These are phyloP conservation scores for Amauroascus niger DNA, from an alignment of 2,329 filamentous ascomycete species.

Conservation along the genomic window DNA sequence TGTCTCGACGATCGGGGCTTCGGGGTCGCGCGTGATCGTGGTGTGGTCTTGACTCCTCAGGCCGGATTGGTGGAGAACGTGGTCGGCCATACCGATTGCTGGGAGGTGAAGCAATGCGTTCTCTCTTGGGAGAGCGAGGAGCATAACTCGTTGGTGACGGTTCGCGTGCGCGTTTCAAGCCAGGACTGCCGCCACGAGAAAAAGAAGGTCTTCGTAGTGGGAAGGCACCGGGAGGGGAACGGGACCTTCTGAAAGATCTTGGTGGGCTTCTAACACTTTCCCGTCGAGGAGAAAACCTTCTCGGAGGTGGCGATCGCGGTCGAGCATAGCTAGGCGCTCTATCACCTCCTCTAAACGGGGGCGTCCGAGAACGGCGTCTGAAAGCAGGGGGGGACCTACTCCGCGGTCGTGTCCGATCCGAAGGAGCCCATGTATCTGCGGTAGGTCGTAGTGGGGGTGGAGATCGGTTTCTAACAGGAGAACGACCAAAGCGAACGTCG, in stretches of 20 bases:
- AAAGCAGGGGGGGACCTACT: conserved; percentile 36
- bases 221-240: conserved; percentile 29
- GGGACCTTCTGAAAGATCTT: conserved; percentile 29
- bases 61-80: conserved; percentile 38
- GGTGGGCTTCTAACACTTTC: conserved; percentile 34
- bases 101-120: conserved; percentile 25
- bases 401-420: conserved; percentile 28
- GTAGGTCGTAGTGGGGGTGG: conserved; percentile 24
- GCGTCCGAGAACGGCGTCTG: conserved; percentile 37
- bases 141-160: conserved; percentile 28
- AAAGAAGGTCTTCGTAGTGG: conserved; percentile 23
- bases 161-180: conserved; percentile 31
- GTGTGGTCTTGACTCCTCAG: conserved; percentile 30
- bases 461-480: conserved; percentile 32
- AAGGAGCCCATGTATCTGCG: conserved; percentile 37
- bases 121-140: conserved; percentile 28
- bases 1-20: conserved; percentile 45
- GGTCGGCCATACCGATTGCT: conserved; percentile 24
- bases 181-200: conserved; percentile 26
- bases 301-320: conserved; percentile 23
- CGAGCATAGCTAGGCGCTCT: conserved; percentile 28
- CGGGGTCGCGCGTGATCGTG: conserved; percentile 42
- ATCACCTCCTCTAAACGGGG: conserved; percentile 31
- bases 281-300: conserved; percentile 35
- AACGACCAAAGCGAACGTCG: conserved; percentile 30